Evolutionary conservation across 1,139 yeast species (phyloP).

Genomic region (Saccharomyces hybrid): DNA sequence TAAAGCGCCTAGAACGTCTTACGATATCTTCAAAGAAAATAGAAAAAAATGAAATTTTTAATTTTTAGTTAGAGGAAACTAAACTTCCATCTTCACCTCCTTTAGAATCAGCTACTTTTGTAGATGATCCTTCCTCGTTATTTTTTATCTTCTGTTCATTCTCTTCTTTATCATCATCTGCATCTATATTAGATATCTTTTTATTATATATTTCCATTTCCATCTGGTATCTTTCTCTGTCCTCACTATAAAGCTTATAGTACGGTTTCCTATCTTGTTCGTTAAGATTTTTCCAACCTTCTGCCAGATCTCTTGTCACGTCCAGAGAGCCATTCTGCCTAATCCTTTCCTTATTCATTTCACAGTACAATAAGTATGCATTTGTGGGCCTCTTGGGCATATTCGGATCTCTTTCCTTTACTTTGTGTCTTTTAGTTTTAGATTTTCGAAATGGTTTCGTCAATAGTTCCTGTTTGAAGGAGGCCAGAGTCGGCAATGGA

Average conservation of each 20-base stretch:
- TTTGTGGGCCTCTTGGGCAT: constrained; percentile 86
- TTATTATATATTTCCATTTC: constrained; percentile 62
- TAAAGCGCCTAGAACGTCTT: neutral
- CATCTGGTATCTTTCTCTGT: constrained; percentile 62
- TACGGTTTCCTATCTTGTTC: constrained; percentile 70
- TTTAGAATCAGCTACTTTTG: constrained; percentile 1
- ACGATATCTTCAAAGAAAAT: neutral
- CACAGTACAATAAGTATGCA: constrained; percentile 83
- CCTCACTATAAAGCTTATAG: constrained; percentile 71
- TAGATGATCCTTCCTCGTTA: neutral
- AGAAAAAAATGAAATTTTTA: neutral
- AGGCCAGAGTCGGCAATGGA: constrained; percentile 28
- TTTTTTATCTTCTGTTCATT: neutral
- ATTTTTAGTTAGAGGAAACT: neutral
- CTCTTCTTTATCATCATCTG: constrained; percentile 11
- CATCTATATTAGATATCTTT: constrained; percentile 9
- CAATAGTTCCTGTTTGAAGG: constrained; percentile 24
- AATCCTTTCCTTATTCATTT: constrained; percentile 69
- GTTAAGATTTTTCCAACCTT: constrained; percentile 73
- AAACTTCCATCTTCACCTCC: constrained; percentile 8
- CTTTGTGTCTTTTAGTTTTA: constrained; percentile 30
- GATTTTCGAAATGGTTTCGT: constrained; percentile 24
- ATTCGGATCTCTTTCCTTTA: constrained; percentile 58
- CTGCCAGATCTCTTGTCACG: constrained; percentile 70
- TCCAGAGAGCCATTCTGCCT: constrained; percentile 54